Percentiles rank a stretch among this genome's conserved stretches.
Evolutionary conservation across 139 green algal genomes (phyloP).

Genomic region (Zygnema cylindricum): DNA sequence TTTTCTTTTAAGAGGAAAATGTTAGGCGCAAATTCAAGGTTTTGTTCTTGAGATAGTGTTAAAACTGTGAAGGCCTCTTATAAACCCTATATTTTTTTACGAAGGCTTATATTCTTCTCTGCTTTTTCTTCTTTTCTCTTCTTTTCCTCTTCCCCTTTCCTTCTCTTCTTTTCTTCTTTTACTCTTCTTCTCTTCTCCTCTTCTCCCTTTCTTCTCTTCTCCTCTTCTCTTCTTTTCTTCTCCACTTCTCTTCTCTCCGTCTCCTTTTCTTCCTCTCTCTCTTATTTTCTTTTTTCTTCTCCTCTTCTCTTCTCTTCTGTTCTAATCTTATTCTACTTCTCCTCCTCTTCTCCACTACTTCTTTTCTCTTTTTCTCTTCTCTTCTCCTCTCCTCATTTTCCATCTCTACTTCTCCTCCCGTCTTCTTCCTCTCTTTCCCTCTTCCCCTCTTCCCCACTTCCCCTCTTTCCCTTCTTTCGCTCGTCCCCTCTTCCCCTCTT

Average conservation of each 20-base stretch:
- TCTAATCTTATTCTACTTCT: not conserved
- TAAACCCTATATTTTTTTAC: too few relatives aligned
- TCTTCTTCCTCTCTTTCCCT: not conserved
- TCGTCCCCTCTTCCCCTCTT: not conserved
- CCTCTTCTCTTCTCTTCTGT: not conserved
- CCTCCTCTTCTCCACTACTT: not conserved
- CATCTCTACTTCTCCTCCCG: not conserved
- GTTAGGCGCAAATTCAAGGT: too few relatives aligned
- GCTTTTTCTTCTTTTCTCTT: not conserved
- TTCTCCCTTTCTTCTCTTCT: not conserved
- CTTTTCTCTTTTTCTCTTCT: constrained; percentile 1
- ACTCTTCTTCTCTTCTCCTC: not conserved
- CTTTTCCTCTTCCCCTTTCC: not conserved
- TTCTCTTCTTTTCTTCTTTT: not conserved
- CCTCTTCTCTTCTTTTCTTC: not conserved
- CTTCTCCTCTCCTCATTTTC: not conserved
- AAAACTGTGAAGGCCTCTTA: too few relatives aligned
- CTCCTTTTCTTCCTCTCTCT: not conserved
- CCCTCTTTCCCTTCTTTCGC: not conserved
- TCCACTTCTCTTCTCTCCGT: not conserved
- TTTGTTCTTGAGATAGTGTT: too few relatives aligned
- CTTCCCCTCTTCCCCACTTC: not conserved
- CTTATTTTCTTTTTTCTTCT: not conserved
- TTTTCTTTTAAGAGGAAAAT: too few relatives aligned
- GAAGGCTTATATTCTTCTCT: too few relatives aligned